These are phyloP conservation scores for Volutella citrinella DNA, from an alignment of 2,329 filamentous ascomycete species.

Conservation along the genomic window DNA sequence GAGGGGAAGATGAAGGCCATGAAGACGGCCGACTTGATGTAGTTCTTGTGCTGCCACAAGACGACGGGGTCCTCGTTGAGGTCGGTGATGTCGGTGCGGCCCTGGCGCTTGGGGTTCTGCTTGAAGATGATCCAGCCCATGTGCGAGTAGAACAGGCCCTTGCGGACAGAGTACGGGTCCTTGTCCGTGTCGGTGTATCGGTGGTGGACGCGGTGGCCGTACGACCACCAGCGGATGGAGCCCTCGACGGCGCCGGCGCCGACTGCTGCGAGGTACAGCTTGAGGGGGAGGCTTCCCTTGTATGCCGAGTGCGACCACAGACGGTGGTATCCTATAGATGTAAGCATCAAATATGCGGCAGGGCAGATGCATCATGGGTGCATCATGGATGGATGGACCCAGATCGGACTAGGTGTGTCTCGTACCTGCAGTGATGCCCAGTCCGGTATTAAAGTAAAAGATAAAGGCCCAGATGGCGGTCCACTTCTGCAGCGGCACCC, in stretches of 20 bases:
- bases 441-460: conserved; percentile 82
- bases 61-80: conserved; percentile 84
- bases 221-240: conserved; percentile 85
- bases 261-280: conserved; percentile 77
- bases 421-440: conserved; percentile 79
- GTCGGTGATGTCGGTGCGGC: conserved; percentile 84
- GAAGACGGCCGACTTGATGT: conserved; percentile 73
- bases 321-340: conserved; percentile 54
- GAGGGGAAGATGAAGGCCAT: conserved; percentile 78
- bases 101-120: conserved; percentile 86
- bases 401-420: too few relatives aligned
- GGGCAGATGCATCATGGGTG: too few relatives aligned
- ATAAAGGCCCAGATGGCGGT: conserved; percentile 70
- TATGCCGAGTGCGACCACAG: conserved; percentile 86
- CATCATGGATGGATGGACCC: too few relatives aligned
- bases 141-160: conserved; percentile 76
- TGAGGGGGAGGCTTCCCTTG: conserved; percentile 71
- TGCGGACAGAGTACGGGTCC: conserved; percentile 87
- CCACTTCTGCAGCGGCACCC: conserved; percentile 70
- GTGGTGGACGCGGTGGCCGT: conserved; percentile 84
- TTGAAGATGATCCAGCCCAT: conserved; percentile 92
- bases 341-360: too few relatives aligned
- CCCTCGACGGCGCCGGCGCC: conserved; percentile 83
- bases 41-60: conserved; percentile 84
- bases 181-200: conserved; percentile 91